Evolutionary conservation across 208 protist genomes (phyloP), one percentile per base, ranked within the genome.

Genomic region (Acanthamoeba castellanii): DNA sequence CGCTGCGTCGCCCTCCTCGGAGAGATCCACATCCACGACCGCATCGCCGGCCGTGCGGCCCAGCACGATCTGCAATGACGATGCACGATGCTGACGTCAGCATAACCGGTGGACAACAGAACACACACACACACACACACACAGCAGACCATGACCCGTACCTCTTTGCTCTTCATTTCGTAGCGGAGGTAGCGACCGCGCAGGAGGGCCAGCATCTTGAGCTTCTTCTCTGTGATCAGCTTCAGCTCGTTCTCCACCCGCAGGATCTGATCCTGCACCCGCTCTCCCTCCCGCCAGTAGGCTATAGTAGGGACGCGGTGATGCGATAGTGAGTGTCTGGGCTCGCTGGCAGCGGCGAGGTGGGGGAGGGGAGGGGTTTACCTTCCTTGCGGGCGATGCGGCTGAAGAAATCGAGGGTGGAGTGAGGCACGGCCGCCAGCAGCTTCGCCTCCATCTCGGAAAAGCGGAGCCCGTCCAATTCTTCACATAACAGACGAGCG

Each of bases 101-200:
- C 11, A 50, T 14, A 22, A 30, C 25, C 7, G 30, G 52, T 90
- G 14, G 64, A 37, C 37, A 90, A 45, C 7, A 16, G 30, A 37
- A 8, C 9, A 30, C 8, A 68, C 30, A 27, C 9, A 57, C n/a
- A 90, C 6, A 90, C n/a, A 42, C n/a, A 13, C 32, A 37, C 30
- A 9, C 30, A 9, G 9, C 32, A 37, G 20, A 13, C 37, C 37
- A 42, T 42, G 37, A 42, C 1, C 37, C 13, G 42, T 8, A 92
- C 85, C 85, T 92, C 85, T 92, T 72, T 92, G 57, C 85, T 92
- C 64, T 92, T 92, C 85, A 92, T 92, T 72, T 92, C 85, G 32
- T 92, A 92, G 22, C 85, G 85, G 34, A 92, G 37, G 57, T 57
- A 16, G 16, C 85, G 55, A 18, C 85, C 85, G 25, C 85, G 55